Evolutionary conservation across 495 filamentous ascomycete species (phyloP).

Genomic region (Tetracladium setigerum): DNA sequence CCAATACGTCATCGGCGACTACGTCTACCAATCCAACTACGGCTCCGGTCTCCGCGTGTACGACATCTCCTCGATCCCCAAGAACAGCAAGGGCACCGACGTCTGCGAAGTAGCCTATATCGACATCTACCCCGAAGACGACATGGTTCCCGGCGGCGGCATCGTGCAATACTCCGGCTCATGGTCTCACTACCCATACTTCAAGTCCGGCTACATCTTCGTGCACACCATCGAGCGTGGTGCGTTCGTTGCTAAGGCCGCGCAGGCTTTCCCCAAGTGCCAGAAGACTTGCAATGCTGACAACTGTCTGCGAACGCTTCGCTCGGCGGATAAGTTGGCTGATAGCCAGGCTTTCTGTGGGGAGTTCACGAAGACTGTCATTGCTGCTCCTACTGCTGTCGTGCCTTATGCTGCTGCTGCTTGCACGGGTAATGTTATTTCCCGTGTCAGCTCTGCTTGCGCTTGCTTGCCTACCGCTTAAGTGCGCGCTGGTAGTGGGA

Average conservation of each 20-base stretch:
- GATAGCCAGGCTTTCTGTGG: constrained; percentile 7
- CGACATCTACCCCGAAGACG: constrained; percentile 55
- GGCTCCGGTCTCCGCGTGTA: constrained; percentile 47
- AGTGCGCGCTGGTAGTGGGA: too few relatives aligned
- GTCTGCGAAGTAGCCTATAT: constrained; percentile 49
- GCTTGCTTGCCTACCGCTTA: constrained; percentile 1
- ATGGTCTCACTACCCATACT: constrained; percentile 50
- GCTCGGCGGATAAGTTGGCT: neutral
- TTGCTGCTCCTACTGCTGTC: constrained; percentile 2
- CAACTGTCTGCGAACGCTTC: constrained; percentile 3
- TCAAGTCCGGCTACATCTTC: constrained; percentile 48
- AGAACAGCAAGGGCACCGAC: constrained; percentile 42
- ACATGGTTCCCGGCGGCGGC: constrained; percentile 35
- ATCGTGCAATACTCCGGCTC: constrained; percentile 46
- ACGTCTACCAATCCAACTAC: constrained; percentile 52
- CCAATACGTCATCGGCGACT: constrained; percentile 48
- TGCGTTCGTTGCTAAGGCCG: constrained; percentile 40
- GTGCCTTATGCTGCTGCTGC: neutral
- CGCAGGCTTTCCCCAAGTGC: neutral
- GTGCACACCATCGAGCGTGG: constrained; percentile 56
- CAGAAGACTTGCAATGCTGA: constrained; percentile 5
- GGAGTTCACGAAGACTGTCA: constrained; percentile 8
- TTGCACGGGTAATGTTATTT: constrained; percentile 6
- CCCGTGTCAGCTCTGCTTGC: constrained; percentile 3
- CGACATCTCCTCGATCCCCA: constrained; percentile 44